A percentile compares a stretch with the other conserved stretches of the same genome.
phyloP scores from a whole-genome alignment of 163 green algal species.

The Trebouxiophyceae sp. region DNA sequence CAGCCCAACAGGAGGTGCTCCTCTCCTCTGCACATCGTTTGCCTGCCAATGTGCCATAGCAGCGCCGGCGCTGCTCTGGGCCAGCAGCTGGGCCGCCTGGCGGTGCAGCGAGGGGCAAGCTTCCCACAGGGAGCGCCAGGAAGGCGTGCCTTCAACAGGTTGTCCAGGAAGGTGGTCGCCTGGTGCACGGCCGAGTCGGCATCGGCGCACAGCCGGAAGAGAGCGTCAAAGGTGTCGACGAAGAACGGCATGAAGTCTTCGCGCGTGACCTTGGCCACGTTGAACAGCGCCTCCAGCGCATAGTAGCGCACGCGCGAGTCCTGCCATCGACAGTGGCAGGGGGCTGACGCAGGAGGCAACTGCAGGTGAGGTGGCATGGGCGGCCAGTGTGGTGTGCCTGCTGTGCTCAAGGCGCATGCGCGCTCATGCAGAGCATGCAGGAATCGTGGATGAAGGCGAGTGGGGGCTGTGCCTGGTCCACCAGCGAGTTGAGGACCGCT shows the following conservation, averaged over 20 bases:
- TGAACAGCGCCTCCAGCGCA: slow-evolving; percentile 91
- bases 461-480: too few relatives aligned
- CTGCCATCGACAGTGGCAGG: slow-evolving; percentile 10
- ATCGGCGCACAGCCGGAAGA: slow-evolving; percentile 84
- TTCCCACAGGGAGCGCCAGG: too few relatives aligned
- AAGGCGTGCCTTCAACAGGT: slow-evolving; percentile 89
- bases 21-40: too few relatives aligned
- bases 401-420: not conserved
- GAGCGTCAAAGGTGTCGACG: slow-evolving; percentile 82
- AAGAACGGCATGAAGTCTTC: slow-evolving; percentile 82
- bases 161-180: slow-evolving; percentile 86
- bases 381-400: too few relatives aligned
- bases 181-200: slow-evolving; percentile 85
- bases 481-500: slow-evolving; percentile 79
- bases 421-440: too few relatives aligned
- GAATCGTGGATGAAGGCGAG: too few relatives aligned
- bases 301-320: slow-evolving; percentile 88
- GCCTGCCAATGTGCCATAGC: too few relatives aligned
- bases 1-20: too few relatives aligned
- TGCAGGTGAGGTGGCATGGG: too few relatives aligned
- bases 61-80: too few relatives aligned
- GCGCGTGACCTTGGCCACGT: slow-evolving; percentile 88
- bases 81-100: too few relatives aligned
- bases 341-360: not conserved
- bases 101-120: too few relatives aligned